Percentiles rank a stretch among this genome's conserved stretches.
Conservation (phyloP, 768 basidiomycete species). For the Tulasnella sp. region DNA sequence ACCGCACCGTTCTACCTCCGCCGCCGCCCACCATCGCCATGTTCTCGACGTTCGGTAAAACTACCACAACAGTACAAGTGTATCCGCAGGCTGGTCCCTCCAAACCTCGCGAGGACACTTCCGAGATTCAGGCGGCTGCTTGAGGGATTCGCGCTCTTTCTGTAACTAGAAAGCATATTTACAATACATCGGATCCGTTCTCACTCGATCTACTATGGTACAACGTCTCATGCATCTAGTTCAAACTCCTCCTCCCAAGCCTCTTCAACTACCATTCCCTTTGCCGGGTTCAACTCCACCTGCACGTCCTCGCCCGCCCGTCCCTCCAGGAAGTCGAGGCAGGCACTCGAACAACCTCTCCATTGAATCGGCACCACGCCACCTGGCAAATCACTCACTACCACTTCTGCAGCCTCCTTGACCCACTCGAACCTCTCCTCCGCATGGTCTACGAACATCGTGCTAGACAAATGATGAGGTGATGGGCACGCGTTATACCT, state of each 20-base stretch:
- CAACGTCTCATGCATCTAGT: not conserved
- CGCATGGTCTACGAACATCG: conserved; percentile 42
- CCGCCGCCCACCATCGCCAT: not conserved
- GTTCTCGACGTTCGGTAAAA: not conserved
- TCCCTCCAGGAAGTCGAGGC: conserved; percentile 45
- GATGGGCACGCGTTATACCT: conserved; percentile 10
- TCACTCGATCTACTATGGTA: not conserved
- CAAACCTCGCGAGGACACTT: not conserved
- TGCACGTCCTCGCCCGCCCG: not conserved
- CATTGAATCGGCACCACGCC: conserved; percentile 45
- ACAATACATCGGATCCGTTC: not conserved
- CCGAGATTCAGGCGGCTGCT: not conserved
- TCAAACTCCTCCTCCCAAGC: not conserved
- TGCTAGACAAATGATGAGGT: not conserved
- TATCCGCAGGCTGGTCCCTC: not conserved
- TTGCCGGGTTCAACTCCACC: not conserved
- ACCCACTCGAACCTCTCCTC: conserved; percentile 64
- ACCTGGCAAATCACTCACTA: conserved; percentile 33
- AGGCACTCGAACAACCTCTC: conserved; percentile 55
- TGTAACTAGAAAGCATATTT: not conserved
- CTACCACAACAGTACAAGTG: not conserved
- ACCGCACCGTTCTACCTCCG: not conserved
- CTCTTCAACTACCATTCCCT: not conserved
- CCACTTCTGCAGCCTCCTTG: conserved; percentile 36
- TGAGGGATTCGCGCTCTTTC: not conserved